Evolutionary conservation across 2,329 filamentous ascomycete species (phyloP).

Genomic region (Talaromyces albobiverticillius): DNA sequence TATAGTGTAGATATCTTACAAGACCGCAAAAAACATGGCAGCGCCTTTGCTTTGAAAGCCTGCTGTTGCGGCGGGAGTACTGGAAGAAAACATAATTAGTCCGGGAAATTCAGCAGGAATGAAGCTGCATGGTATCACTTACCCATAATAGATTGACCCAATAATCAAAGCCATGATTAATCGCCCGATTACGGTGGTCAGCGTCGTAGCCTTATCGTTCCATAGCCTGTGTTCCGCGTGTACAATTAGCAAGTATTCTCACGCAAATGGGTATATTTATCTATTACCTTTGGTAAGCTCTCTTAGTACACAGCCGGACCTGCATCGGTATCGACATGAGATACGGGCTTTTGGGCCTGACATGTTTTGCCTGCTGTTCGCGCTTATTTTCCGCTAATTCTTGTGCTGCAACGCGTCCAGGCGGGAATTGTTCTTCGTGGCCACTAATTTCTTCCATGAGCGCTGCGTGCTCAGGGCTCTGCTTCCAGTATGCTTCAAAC

Average conservation of each 20-base stretch:
- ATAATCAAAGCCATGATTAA: constrained; percentile 71
- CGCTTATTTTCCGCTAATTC: constrained; percentile 24
- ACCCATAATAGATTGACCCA: constrained; percentile 62
- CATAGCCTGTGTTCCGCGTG: constrained; percentile 25
- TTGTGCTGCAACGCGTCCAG: constrained; percentile 29
- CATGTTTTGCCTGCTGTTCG: constrained; percentile 34
- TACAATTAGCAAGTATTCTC: constrained; percentile 51
- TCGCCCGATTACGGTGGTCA: constrained; percentile 66
- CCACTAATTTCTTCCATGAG: constrained; percentile 35
- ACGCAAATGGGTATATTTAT: background rate
- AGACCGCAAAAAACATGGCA: constrained; percentile 79
- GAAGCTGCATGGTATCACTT: background rate
- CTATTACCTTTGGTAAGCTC: constrained; percentile 13
- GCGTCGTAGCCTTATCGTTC: constrained; percentile 72
- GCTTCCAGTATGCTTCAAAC: constrained; percentile 53
- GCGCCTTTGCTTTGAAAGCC: constrained; percentile 78
- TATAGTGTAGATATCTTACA: constrained; percentile 80
- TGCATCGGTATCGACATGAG: constrained; percentile 77
- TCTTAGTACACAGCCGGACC: constrained; percentile 54
- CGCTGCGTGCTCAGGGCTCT: constrained; percentile 29
- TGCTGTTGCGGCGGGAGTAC: constrained; percentile 48
- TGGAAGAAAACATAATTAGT: constrained; percentile 1
- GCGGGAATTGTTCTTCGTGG: constrained; percentile 31
- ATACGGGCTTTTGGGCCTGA: constrained; percentile 56
- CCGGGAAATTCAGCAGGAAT: constrained; percentile 24